Conservation (phyloP, 805 yeast species). For the Cyberlindnera mycetangii region DNA sequence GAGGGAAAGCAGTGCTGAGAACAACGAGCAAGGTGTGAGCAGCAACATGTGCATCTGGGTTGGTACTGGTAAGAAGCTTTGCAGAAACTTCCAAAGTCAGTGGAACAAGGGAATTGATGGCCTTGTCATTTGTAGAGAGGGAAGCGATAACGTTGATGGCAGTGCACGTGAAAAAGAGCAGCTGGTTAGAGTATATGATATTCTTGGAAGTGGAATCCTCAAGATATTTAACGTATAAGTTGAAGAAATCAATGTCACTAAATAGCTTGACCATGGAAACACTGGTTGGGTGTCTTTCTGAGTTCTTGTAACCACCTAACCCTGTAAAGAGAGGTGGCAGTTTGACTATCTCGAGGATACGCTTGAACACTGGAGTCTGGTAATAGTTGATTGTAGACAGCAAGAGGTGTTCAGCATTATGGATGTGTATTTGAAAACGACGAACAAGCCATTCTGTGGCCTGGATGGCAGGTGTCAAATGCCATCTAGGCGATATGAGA, state of each 20-base stretch:
- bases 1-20: conserved; percentile 66
- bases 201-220: conserved; percentile 44
- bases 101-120: conserved; percentile 51
- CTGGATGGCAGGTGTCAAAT: conserved; percentile 68
- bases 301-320: conserved; percentile 62
- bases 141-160: conserved; percentile 66
- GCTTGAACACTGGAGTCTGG: conserved; percentile 66
- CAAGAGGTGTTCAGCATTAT: conserved; percentile 70
- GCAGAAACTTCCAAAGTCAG: conserved; percentile 57
- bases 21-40: conserved; percentile 83
- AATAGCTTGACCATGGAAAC: conserved; percentile 69
- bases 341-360: conserved; percentile 68
- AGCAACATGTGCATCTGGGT: conserved; percentile 69
- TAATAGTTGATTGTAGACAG: conserved; percentile 80
- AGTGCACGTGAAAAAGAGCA: conserved; percentile 76
- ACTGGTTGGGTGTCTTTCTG: conserved; percentile 61
- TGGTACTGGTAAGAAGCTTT: conserved; percentile 44
- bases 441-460: conserved; percentile 95
- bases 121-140: conserved; percentile 39
- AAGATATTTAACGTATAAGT: conserved; percentile 57
- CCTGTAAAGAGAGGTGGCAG: conserved; percentile 82
- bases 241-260: conserved; percentile 64
- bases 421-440: conserved; percentile 80
- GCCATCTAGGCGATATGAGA: conserved; percentile 73
- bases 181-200: conserved; percentile 61